These are phyloP conservation scores for Aristolochia californica DNA, from an alignment of 164 flowering plant species.

Conservation along the genomic window DNA sequence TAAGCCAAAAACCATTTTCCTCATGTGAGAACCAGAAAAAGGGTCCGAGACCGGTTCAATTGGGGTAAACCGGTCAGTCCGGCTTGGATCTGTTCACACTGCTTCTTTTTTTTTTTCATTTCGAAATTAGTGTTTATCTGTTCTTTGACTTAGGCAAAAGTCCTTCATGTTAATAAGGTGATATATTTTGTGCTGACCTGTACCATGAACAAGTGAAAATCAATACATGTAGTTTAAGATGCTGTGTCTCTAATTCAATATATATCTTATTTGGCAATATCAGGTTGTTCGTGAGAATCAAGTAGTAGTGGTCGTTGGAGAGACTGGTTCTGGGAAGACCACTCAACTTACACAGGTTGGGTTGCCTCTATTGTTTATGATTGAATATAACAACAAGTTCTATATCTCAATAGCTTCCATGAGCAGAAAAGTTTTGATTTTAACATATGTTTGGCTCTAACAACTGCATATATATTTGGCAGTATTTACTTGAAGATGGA, in stretches of 20 bases:
- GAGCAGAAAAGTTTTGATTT: background rate
- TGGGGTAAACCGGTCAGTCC: no score
- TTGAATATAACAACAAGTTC: background rate
- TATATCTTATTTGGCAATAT: background rate
- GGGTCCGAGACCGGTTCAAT: no score
- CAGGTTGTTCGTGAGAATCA: conserved; percentile 95
- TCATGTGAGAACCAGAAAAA: no score
- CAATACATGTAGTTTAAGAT: no score
- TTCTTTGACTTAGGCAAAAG: no score
- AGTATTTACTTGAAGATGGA: conserved; percentile 94
- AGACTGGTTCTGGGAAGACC: conserved; percentile 98
- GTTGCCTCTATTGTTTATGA: background rate
- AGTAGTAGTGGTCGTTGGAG: conserved; percentile 87
- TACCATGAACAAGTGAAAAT: no score
- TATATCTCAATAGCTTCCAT: background rate
- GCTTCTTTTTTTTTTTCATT: no score
- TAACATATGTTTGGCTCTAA: conserved; percentile 2
- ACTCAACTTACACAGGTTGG: conserved; percentile 94
- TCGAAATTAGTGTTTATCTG: no score
- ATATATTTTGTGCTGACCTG: no score
- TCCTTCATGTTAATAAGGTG: no score
- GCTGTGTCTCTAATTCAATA: background rate
- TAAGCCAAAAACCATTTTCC: no score
- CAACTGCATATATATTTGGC: conserved; percentile 14
- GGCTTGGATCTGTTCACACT: no score